Evolutionary conservation across 768 basidiomycete species (phyloP).

Genomic region (Termitomyces sp.): DNA sequence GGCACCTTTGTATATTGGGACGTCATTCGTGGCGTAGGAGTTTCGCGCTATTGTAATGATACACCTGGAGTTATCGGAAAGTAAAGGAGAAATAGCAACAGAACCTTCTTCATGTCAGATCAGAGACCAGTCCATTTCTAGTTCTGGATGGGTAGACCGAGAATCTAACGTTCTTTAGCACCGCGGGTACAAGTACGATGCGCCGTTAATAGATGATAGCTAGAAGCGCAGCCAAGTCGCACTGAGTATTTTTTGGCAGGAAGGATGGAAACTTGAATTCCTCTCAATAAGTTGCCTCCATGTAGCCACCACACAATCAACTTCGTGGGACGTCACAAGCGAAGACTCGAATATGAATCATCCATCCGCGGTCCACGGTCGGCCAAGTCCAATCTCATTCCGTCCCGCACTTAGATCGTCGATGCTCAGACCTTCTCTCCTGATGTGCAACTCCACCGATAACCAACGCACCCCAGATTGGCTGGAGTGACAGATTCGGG

Average conservation of each 20-base stretch:
- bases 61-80: not conserved
- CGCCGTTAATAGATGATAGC: conserved; percentile 42
- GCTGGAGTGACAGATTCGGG: not conserved
- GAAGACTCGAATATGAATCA: conserved; percentile 33
- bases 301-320: not conserved
- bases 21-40: conserved; percentile 38
- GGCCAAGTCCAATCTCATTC: conserved; percentile 42
- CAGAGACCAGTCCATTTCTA: conserved; percentile 39
- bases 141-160: conserved; percentile 29
- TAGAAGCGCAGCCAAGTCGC: conserved; percentile 5
- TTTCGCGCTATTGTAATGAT: conserved; percentile 30
- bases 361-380: conserved; percentile 39
- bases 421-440: conserved; percentile 22
- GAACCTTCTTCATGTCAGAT: conserved; percentile 43
- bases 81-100: not conserved
- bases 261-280: conserved; percentile 17
- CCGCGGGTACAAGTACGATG: conserved; percentile 36
- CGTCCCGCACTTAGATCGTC: conserved; percentile 40
- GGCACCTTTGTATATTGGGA: conserved; percentile 40
- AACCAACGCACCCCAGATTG: conserved; percentile 32
- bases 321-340: not conserved
- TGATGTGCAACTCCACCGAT: conserved; percentile 28
- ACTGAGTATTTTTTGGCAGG: not conserved
- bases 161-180: conserved; percentile 38
- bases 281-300: conserved; percentile 44